These are phyloP conservation scores for Penicillium sp. DNA, from an alignment of 2,329 filamentous ascomycete species.

Conservation along the genomic window DNA sequence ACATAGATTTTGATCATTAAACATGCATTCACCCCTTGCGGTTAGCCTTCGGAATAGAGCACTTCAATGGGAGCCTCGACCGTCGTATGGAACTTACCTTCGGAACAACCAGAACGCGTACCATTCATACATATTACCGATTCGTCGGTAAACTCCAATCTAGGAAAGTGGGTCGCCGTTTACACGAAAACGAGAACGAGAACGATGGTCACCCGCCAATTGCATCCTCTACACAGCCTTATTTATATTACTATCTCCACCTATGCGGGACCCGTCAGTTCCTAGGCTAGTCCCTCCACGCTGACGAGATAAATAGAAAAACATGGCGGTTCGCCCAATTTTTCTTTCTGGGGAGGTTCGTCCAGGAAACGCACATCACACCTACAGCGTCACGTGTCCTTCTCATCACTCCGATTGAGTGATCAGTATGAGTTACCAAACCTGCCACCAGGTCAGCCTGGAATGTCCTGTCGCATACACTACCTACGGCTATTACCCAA, in stretches of 20 bases:
- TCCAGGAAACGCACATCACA: not conserved
- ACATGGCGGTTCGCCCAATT: not conserved
- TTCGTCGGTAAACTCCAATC: not conserved
- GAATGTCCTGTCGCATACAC: slow-evolving; percentile 49
- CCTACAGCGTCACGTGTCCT: not conserved
- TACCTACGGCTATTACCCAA: slow-evolving; percentile 56
- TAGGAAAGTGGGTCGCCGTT: not conserved
- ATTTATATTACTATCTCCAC: slow-evolving; percentile 5
- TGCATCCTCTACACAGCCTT: not conserved
- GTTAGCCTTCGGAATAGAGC: not conserved
- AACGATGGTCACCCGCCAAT: slow-evolving; percentile 13
- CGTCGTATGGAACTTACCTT: not conserved
- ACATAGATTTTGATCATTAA: not conserved
- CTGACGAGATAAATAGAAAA: not conserved
- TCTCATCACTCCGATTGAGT: not conserved
- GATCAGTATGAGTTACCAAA: slow-evolving; percentile 21
- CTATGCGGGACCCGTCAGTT: not conserved
- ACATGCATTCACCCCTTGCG: not conserved
- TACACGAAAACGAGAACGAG: slow-evolving; percentile 27
- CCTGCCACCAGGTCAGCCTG: slow-evolving; percentile 37
- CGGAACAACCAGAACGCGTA: not conserved
- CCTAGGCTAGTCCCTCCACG: slow-evolving; percentile 1
- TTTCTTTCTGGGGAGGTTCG: not conserved
- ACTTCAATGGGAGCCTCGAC: not conserved
- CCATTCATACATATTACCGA: slow-evolving; percentile 9